phyloP scores from a whole-genome alignment of 2,329 filamentous ascomycete species.

The Colletotrichum tofieldiae region DNA sequence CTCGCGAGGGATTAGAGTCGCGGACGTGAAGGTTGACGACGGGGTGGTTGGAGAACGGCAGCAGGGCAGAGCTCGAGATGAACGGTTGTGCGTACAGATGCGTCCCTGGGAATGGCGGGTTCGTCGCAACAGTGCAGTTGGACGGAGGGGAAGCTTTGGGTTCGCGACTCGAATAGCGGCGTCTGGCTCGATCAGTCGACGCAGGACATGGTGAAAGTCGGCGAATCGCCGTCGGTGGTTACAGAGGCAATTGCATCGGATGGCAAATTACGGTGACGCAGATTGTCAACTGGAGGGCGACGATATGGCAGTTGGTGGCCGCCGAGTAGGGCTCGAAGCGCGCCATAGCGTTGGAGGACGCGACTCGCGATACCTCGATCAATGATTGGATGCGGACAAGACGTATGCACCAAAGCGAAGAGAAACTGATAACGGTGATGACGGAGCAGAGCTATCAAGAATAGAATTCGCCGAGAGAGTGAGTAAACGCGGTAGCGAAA shows the following conservation, averaged over 20 bases:
- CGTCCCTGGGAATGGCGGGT: conserved; percentile 13
- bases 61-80: conserved; percentile 32
- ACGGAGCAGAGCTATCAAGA: not conserved
- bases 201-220: conserved; percentile 34
- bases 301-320: conserved; percentile 35
- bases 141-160: conserved; percentile 31
- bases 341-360: not conserved
- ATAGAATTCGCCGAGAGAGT: not conserved
- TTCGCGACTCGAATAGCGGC: conserved; percentile 27
- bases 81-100: conserved; percentile 32
- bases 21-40: conserved; percentile 31
- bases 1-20: conserved; percentile 3
- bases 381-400: not conserved
- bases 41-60: conserved; percentile 33
- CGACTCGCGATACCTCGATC: not conserved
- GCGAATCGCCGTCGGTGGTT: conserved; percentile 32
- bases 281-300: conserved; percentile 28
- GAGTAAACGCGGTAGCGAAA: not conserved
- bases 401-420: conserved; percentile 1
- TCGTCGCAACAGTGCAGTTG: conserved; percentile 36
- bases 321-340: not conserved
- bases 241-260: conserved; percentile 15
- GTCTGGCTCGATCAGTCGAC: conserved; percentile 40
- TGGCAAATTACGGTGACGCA: conserved; percentile 32
- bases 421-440: not conserved